phyloP scores from a whole-genome alignment of 257 asterid genomes.

The Nyctanthes arbortristis region DNA sequence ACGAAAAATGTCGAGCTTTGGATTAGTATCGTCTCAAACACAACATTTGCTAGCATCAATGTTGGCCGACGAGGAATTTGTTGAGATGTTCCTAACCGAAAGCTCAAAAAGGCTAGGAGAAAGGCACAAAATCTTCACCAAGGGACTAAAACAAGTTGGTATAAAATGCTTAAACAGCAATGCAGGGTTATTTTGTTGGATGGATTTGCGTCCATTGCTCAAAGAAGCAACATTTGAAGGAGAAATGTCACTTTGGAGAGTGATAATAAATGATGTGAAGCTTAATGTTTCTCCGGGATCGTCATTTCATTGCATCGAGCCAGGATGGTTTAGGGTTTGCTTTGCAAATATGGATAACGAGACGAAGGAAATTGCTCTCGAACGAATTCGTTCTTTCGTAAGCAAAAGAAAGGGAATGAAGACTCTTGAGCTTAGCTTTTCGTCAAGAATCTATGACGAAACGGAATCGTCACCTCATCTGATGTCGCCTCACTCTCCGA shows the following conservation, averaged over 20 bases:
- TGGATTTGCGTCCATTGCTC: too few relatives aligned
- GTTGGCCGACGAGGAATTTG: too few relatives aligned
- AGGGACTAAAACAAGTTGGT: slow-evolving; percentile 44
- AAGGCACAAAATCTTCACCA: slow-evolving; percentile 37
- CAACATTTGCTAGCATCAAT: slow-evolving; percentile 56
- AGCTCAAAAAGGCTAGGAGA: slow-evolving; percentile 35
- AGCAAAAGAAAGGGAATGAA: slow-evolving; percentile 3
- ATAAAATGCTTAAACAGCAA: slow-evolving; percentile 61
- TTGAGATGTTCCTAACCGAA: slow-evolving; percentile 29
- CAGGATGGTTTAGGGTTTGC: slow-evolving; percentile 93
- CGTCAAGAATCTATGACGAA: slow-evolving; percentile 37
- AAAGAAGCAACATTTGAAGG: too few relatives aligned
- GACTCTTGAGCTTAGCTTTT: slow-evolving; percentile 42
- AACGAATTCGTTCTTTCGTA: slow-evolving; percentile 49
- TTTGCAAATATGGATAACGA: slow-evolving; percentile 64
- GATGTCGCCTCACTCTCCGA: slow-evolving; percentile 53
- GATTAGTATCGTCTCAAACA: slow-evolving; percentile 69
- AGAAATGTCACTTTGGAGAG: too few relatives aligned
- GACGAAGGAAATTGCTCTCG: slow-evolving; percentile 48
- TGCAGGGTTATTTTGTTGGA: too few relatives aligned
- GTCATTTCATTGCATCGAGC: slow-evolving; percentile 68
- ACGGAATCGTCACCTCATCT: slow-evolving; percentile 29
- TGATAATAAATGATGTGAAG: slow-evolving; percentile 57
- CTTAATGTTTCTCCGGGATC: slow-evolving; percentile 75
- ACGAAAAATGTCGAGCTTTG: slow-evolving; percentile 80